Evolutionary conservation across 2,329 filamentous ascomycete species (phyloP).

Genomic region (Davidsoniella virescens): DNA sequence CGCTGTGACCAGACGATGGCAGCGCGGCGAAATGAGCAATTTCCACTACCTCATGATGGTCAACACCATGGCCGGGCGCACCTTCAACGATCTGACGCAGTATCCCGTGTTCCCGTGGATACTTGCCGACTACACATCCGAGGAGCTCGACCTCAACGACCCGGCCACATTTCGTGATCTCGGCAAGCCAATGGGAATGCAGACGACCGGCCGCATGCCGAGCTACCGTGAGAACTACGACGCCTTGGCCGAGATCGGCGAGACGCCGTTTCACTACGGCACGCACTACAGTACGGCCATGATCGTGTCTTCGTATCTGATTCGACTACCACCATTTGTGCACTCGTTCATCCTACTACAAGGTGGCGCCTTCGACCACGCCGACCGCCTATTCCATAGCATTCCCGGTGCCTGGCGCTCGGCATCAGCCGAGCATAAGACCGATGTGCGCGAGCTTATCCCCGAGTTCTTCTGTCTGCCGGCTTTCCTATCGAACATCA

Average conservation of each 20-base stretch:
- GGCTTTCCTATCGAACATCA: constrained; percentile 87
- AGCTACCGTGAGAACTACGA: constrained; percentile 75
- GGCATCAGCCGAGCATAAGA: constrained; percentile 76
- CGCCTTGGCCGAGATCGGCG: constrained; percentile 79
- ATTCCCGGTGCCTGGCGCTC: constrained; percentile 84
- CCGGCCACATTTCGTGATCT: constrained; percentile 78
- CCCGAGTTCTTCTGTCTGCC: constrained; percentile 96
- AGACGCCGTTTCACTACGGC: constrained; percentile 89
- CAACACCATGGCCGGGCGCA: constrained; percentile 91
- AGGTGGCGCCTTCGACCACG: constrained; percentile 91
- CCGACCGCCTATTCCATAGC: constrained; percentile 87
- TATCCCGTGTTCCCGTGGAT: constrained; percentile 98
- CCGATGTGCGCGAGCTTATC: constrained; percentile 84
- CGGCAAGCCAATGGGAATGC: constrained; percentile 91
- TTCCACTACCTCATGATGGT: constrained; percentile 98
- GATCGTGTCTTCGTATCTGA: constrained; percentile 94
- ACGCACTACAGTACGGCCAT: constrained; percentile 98
- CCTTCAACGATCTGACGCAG: constrained; percentile 95
- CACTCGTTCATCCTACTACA: constrained; percentile 89
- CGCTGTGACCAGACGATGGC: constrained; percentile 66
- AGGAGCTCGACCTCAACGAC: constrained; percentile 74
- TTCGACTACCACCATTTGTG: constrained; percentile 87
- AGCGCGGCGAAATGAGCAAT: constrained; percentile 89
- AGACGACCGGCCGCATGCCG: constrained; percentile 56
- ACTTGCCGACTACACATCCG: constrained; percentile 84